Conservation (phyloP, 2,329 filamentous ascomycete species). For the Dactylellina haptotyla region DNA sequence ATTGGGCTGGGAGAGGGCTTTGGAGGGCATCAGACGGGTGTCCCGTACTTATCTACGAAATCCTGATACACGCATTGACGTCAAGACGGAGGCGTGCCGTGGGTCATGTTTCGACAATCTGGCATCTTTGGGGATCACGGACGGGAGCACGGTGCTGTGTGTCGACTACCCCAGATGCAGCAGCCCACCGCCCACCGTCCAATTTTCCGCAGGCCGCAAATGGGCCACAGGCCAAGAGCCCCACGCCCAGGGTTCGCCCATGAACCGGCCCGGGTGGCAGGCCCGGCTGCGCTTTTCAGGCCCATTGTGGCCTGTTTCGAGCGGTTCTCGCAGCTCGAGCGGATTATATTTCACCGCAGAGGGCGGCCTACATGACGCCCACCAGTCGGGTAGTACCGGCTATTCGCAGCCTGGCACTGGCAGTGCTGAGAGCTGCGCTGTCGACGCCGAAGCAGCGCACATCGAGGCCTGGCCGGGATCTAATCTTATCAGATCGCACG, state of each 20-base stretch:
- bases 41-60: constrained; percentile 32
- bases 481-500: constrained; percentile 43
- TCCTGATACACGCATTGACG: constrained; percentile 20
- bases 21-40: no score
- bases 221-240: not conserved
- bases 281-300: constrained; percentile 2
- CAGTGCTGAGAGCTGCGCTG: constrained; percentile 39
- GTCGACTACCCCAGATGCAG: constrained; percentile 48
- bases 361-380: constrained; percentile 28
- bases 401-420: not conserved
- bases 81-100: constrained; percentile 7
- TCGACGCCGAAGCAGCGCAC: constrained; percentile 1
- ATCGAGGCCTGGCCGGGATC: constrained; percentile 3
- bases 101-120: constrained; percentile 54
- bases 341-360: constrained; percentile 14
- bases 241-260: constrained; percentile 1
- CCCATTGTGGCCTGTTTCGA: no score
- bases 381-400: constrained; percentile 39
- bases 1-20: not conserved
- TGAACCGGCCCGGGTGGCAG: constrained; percentile 21
- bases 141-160: constrained; percentile 15
- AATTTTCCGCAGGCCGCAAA: constrained; percentile 26
- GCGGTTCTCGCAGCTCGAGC: no score
- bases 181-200: no score
- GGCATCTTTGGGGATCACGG: constrained; percentile 47